Conservation (phyloP, 1,284 basidiomycete species). For the Apiotrichum siamense region DNA sequence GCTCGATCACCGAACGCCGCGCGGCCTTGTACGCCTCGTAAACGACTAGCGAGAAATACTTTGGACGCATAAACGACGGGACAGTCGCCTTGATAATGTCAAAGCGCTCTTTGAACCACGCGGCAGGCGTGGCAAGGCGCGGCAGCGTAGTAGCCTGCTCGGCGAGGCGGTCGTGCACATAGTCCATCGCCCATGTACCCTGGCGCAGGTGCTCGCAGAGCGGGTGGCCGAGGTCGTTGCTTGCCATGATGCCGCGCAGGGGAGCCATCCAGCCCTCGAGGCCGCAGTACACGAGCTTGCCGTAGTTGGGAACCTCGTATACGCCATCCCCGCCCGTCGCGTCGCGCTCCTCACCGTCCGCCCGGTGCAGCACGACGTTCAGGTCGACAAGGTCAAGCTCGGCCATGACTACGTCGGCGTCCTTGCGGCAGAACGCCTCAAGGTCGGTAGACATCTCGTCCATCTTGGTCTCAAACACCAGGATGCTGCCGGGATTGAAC, state of each 20-base stretch:
- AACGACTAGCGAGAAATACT: constrained; percentile 85
- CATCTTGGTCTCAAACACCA: constrained; percentile 80
- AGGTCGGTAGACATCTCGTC: constrained; percentile 56
- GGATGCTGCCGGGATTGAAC: constrained; percentile 86
- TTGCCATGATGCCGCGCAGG: constrained; percentile 69
- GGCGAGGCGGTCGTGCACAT: constrained; percentile 63
- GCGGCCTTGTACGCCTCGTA: constrained; percentile 86
- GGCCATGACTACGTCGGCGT: constrained; percentile 64
- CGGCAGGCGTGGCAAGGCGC: constrained; percentile 60
- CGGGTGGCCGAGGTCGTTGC: constrained; percentile 86
- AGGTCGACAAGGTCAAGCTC: constrained; percentile 78
- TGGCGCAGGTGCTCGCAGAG: constrained; percentile 77
- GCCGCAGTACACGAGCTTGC: constrained; percentile 77
- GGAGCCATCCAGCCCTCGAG: constrained; percentile 94
- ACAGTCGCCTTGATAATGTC: constrained; percentile 66
- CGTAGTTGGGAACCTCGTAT: constrained; percentile 70
- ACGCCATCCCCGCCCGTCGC: constrained; percentile 64
- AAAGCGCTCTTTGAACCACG: constrained; percentile 79
- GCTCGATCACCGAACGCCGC: constrained; percentile 70
- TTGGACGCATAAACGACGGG: constrained; percentile 82
- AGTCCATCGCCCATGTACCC: constrained; percentile 85
- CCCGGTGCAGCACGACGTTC: constrained; percentile 73
- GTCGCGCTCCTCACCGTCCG: constrained; percentile 84
- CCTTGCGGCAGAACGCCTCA: constrained; percentile 63
- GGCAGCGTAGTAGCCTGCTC: constrained; percentile 52